Conservation (phyloP, 2,329 filamentous ascomycete genomes). For the Amauroascus verrucosus region DNA sequence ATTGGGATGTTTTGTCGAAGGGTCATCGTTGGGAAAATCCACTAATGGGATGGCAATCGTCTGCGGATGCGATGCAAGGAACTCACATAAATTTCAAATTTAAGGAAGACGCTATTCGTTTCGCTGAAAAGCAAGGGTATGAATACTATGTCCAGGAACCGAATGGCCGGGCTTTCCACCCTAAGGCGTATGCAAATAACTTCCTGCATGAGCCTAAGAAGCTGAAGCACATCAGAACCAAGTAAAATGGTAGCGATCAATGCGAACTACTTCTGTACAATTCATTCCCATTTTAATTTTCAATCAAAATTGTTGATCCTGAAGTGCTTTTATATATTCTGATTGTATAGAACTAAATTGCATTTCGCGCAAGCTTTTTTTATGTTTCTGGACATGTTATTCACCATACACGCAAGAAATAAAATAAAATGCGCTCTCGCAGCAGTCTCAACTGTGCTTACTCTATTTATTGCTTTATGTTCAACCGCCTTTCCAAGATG, state of each 20-base stretch:
- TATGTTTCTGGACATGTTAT: too few species aligned
- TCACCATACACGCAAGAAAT: too few species aligned
- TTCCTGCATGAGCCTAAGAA: slow-evolving; percentile 77
- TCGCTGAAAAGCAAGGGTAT: slow-evolving; percentile 98
- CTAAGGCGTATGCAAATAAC: slow-evolving; percentile 96
- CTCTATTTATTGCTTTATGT: too few species aligned
- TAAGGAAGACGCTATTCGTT: slow-evolving; percentile 89
- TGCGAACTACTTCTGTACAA: neutral
- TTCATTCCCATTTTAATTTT: neutral
- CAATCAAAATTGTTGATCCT: neutral
- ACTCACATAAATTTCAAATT: slow-evolving; percentile 80
- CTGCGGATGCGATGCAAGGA: slow-evolving; percentile 88
- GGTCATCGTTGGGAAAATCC: slow-evolving; percentile 98
- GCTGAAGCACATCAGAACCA: slow-evolving; percentile 76
- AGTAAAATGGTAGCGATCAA: slow-evolving; percentile 42
- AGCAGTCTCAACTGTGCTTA: too few species aligned
- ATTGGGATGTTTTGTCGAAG: slow-evolving; percentile 89
- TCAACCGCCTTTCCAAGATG: too few species aligned
- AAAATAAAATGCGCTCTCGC: too few species aligned
- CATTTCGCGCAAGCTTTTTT: too few species aligned
- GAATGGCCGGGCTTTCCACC: slow-evolving; percentile 70
- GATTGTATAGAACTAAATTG: too few species aligned
- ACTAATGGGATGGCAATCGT: slow-evolving; percentile 97
- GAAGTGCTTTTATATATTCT: too few species aligned
- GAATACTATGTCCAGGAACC: slow-evolving; percentile 99